Evolutionary conservation across 768 basidiomycete genomes (phyloP).

Genomic region (Xerocomellus dryophilus): DNA sequence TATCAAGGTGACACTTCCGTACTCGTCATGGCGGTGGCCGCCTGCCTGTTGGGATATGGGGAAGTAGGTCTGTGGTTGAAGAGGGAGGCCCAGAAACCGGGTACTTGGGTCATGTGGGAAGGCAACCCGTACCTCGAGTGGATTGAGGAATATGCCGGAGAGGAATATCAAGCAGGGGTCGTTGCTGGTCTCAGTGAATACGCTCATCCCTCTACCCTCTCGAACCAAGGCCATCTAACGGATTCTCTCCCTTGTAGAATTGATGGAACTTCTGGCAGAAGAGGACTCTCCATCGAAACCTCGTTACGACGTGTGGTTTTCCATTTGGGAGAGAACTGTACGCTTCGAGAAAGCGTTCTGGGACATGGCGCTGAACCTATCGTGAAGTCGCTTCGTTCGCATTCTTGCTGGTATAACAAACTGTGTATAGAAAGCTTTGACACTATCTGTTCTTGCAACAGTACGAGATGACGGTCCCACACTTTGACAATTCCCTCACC

Average conservation of each 20-base stretch:
- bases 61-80: constrained; percentile 1
- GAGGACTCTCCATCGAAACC: neutral
- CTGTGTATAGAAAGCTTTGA: neutral
- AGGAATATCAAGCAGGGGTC: neutral
- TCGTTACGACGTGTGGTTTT: constrained; percentile 3
- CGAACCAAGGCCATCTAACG: neutral
- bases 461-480: too few species aligned
- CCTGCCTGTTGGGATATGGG: constrained; percentile 1
- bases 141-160: neutral
- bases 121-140: constrained; percentile 1
- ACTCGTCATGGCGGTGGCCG: constrained; percentile 1
- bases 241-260: neutral
- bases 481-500: too few species aligned
- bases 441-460: neutral
- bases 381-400: neutral
- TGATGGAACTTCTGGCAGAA: neutral
- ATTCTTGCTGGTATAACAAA: too few species aligned
- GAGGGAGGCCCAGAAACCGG: constrained; percentile 1
- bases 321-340: constrained; percentile 4
- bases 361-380: constrained; percentile 4
- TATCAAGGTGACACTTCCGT: neutral
- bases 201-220: neutral
- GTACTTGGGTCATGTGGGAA: constrained; percentile 3
- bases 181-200: neutral
- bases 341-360: constrained; percentile 5